These are phyloP conservation scores for Tulasnella calospora DNA, from an alignment of 768 basidiomycete species.

Conservation along the genomic window DNA sequence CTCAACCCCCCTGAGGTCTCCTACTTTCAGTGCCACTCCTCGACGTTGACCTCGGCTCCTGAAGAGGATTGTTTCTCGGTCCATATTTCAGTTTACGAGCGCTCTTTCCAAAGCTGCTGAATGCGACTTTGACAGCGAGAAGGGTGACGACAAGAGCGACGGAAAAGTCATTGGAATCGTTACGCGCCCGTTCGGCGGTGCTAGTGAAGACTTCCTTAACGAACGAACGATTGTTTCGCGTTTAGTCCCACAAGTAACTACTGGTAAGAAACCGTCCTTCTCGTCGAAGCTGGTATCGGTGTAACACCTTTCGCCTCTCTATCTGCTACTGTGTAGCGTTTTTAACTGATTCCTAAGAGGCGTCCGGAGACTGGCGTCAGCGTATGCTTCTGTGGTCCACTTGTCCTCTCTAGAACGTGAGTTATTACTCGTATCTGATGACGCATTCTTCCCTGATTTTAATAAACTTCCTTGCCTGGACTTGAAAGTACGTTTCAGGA, in stretches of 20 bases:
- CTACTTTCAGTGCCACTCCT: constrained; percentile 97
- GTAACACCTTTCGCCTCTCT: constrained; percentile 91
- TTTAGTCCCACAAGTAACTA: constrained; percentile 33
- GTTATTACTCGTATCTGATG: not conserved
- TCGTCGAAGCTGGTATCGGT: constrained; percentile 92
- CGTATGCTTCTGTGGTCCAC: constrained; percentile 89
- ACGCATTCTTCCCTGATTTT: not conserved
- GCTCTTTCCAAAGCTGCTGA: constrained; percentile 20
- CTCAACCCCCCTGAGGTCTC: constrained; percentile 84
- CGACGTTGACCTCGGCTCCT: constrained; percentile 87
- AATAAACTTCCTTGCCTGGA: not conserved
- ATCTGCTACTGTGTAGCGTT: constrained; percentile 69
- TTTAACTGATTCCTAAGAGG: constrained; percentile 60
- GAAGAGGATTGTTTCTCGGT: constrained; percentile 94
- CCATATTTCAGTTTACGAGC: constrained; percentile 82
- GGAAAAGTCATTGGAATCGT: not conserved
- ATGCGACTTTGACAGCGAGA: not conserved
- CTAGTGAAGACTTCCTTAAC: constrained; percentile 61
- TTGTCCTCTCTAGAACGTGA: constrained; percentile 54
- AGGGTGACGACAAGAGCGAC: constrained; percentile 15
- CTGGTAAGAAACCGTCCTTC: constrained; percentile 76
- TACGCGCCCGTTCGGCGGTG: constrained; percentile 49
- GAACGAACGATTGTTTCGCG: not conserved
- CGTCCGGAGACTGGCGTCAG: constrained; percentile 88
- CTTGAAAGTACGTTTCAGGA: constrained; percentile 37